Conservation (phyloP, 2,329 filamentous ascomycete genomes). For the Stromatinia cepivora region DNA sequence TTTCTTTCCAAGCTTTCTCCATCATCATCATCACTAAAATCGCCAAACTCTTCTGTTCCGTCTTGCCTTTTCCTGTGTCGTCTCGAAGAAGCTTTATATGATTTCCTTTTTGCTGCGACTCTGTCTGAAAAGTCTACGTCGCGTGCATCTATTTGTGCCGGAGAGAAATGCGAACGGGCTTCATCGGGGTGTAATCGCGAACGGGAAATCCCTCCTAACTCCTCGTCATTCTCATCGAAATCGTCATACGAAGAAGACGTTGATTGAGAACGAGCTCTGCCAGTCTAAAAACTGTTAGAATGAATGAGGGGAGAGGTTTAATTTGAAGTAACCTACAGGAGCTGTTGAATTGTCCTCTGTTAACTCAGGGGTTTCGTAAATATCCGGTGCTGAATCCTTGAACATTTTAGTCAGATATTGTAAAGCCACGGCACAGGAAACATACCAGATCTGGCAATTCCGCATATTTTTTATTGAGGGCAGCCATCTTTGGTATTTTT, state of each 20-base stretch:
- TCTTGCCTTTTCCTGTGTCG: conserved; percentile 63
- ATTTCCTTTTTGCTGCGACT: conserved; percentile 76
- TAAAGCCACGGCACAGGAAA: background rate
- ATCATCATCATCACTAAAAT: conserved; percentile 74
- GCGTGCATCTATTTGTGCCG: conserved; percentile 71
- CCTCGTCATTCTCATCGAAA: conserved; percentile 62
- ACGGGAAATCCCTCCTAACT: conserved; percentile 69
- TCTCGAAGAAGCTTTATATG: conserved; percentile 74
- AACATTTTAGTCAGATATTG: conserved; percentile 12
- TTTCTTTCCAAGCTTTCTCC: conserved; percentile 75
- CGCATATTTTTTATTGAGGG: conserved; percentile 75
- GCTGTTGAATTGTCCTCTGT: conserved; percentile 87
- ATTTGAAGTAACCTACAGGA: conserved; percentile 55
- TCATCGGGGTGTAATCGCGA: conserved; percentile 74
- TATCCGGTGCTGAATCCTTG: conserved; percentile 87
- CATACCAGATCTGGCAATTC: conserved; percentile 74
- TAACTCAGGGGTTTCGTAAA: conserved; percentile 93
- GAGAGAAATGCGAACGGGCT: conserved; percentile 77
- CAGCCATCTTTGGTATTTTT: conserved; percentile 55
- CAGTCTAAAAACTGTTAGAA: conserved; percentile 34
- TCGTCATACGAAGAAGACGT: conserved; percentile 58
- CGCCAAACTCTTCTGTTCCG: conserved; percentile 67
- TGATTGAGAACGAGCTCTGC: conserved; percentile 54
- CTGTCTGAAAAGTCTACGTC: conserved; percentile 89
- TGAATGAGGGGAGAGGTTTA: no score